phyloP scores from a whole-genome alignment of 148 eudicot genomes.

The Polygonum aviculare region DNA sequence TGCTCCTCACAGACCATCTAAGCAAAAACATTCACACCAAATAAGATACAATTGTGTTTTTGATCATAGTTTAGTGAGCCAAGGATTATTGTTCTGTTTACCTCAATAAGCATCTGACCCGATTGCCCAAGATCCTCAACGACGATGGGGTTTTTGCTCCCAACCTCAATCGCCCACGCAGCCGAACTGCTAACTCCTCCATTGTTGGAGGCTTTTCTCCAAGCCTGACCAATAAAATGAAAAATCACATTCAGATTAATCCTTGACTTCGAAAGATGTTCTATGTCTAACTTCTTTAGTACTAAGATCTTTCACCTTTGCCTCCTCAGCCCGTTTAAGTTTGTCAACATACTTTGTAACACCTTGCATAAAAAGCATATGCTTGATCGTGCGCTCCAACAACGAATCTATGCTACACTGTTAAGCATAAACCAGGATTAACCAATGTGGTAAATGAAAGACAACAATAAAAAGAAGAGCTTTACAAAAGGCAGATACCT shows the following conservation, averaged over 20 bases:
- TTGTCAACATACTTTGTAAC: slow-evolving; percentile 52
- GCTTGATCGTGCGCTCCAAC: slow-evolving; percentile 56
- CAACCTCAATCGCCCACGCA: slow-evolving; percentile 70
- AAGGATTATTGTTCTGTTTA: slow-evolving; percentile 11
- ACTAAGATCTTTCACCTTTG: slow-evolving; percentile 36
- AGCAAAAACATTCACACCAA: not conserved
- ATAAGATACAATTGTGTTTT: not conserved
- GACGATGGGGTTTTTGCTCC: slow-evolving; percentile 43
- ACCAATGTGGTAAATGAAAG: not conserved
- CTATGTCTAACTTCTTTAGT: not conserved
- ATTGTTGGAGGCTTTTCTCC: slow-evolving; percentile 10
- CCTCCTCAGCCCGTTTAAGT: slow-evolving; percentile 33
- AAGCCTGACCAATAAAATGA: slow-evolving; percentile 19
- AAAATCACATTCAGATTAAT: slow-evolving; percentile 1
- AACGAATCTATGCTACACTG: slow-evolving; percentile 80
- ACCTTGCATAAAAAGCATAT: slow-evolving; percentile 70
- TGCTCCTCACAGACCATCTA: slow-evolving; percentile 76
- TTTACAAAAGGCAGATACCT: slow-evolving; percentile 31
- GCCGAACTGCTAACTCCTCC: slow-evolving; percentile 26
- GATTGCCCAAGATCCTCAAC: slow-evolving; percentile 78
- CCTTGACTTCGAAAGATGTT: not conserved
- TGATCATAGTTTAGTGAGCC: not conserved
- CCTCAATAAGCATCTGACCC: slow-evolving; percentile 84
- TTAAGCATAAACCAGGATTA: slow-evolving; percentile 13
- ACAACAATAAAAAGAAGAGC: not conserved